Evolutionary conservation across 2,329 filamentous ascomycete species (phyloP).

Genomic region (Eutypa lata): DNA sequence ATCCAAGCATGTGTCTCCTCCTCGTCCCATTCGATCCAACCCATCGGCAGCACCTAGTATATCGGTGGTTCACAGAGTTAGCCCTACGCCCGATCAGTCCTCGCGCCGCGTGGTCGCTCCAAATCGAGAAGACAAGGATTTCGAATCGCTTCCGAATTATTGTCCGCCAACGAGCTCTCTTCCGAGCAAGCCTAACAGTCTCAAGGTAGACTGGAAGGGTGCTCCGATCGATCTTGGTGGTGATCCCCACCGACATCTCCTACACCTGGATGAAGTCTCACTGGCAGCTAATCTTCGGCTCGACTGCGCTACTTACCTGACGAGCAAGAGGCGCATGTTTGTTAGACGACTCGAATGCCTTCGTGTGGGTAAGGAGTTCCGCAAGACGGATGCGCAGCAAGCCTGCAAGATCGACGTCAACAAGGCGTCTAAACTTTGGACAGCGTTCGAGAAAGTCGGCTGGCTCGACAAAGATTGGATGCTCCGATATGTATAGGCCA

Average conservation of each 20-base stretch:
- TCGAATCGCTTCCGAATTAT: slow-evolving; percentile 66
- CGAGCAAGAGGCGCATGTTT: slow-evolving; percentile 91
- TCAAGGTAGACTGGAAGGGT: slow-evolving; percentile 88
- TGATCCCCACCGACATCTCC: slow-evolving; percentile 65
- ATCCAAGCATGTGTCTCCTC: slow-evolving; percentile 22
- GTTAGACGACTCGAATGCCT: slow-evolving; percentile 67
- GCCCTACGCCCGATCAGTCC: slow-evolving; percentile 48
- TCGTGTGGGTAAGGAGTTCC: slow-evolving; percentile 74
- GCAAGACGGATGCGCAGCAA: slow-evolving; percentile 93
- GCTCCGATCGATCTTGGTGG: slow-evolving; percentile 70
- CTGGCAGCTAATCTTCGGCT: slow-evolving; percentile 78
- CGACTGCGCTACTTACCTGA: slow-evolving; percentile 83
- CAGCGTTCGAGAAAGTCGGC: slow-evolving; percentile 80
- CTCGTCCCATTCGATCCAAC: slow-evolving; percentile 28
- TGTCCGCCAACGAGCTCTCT: slow-evolving; percentile 68
- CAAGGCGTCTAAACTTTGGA: slow-evolving; percentile 91
- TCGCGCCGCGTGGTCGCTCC: slow-evolving; percentile 53
- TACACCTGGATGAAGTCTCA: slow-evolving; percentile 75
- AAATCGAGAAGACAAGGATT: slow-evolving; percentile 81
- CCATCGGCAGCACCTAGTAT: slow-evolving; percentile 23
- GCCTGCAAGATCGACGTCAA: slow-evolving; percentile 99
- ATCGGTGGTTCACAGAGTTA: slow-evolving; percentile 29
- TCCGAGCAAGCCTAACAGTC: slow-evolving; percentile 61
- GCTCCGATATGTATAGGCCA: slow-evolving; percentile 27
- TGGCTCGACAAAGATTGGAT: slow-evolving; percentile 66